Conservation (phyloP, 495 filamentous ascomycete species). For the Podospora pseudopauciseta region DNA sequence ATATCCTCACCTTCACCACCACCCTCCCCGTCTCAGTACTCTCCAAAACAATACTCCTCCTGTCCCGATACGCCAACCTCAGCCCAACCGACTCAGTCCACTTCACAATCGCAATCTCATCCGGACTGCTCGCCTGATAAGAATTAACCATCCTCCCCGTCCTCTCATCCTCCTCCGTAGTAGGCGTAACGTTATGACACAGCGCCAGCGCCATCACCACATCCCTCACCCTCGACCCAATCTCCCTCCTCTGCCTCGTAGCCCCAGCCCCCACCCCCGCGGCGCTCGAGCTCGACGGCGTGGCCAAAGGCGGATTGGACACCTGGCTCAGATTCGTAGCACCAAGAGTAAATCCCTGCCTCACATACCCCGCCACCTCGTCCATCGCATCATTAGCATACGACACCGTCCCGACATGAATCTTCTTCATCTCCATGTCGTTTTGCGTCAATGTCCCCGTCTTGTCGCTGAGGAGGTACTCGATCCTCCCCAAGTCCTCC, state of each 20-base stretch:
- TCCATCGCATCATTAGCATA: constrained; percentile 99
- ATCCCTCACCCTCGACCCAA: constrained; percentile 87
- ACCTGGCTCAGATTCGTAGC: constrained; percentile 35
- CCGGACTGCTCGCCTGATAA: constrained; percentile 95
- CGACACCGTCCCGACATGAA: constrained; percentile 95
- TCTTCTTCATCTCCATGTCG: constrained; percentile 98
- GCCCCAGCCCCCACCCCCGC: constrained; percentile 56
- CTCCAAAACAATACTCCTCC: constrained; percentile 76
- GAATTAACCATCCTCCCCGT: constrained; percentile 66
- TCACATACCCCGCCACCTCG: constrained; percentile 81
- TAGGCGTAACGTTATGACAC: constrained; percentile 95
- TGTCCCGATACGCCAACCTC: constrained; percentile 78
- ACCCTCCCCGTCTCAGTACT: constrained; percentile 70
- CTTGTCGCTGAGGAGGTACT: constrained; percentile 96
- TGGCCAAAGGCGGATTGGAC: constrained; percentile 52
- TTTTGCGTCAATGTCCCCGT: constrained; percentile 97
- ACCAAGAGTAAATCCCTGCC: constrained; percentile 65
- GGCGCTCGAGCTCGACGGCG: constrained; percentile 66
- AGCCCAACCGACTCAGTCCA: constrained; percentile 95
- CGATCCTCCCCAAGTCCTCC: constrained; percentile 91
- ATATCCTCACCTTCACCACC: constrained; percentile 81
- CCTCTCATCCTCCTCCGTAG: constrained; percentile 65
- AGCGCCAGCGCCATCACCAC: constrained; percentile 86
- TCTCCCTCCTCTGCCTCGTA: constrained; percentile 84
- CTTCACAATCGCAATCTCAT: constrained; percentile 95